Evolutionary conservation across 257 asterid species (phyloP).

Genomic region (Paraleonurus japonicus): DNA sequence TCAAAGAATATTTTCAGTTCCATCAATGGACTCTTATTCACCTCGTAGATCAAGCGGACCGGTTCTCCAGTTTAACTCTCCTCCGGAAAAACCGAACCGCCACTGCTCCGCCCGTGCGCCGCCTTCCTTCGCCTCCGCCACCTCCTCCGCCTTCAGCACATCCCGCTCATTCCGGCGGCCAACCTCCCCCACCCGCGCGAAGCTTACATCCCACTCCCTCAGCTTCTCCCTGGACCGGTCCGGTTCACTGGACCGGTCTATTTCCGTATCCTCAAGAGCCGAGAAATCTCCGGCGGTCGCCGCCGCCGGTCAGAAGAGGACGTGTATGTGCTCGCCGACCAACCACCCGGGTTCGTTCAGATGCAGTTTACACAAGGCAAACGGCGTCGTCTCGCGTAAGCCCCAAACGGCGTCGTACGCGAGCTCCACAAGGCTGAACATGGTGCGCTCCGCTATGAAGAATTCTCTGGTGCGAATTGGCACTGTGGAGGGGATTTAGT

Average conservation of each 20-base stretch:
- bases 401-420: constrained; percentile 36
- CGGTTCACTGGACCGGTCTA: constrained; percentile 39
- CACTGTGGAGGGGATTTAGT: constrained; percentile 50
- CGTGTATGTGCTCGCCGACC: constrained; percentile 69
- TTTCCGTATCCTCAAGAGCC: constrained; percentile 28
- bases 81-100: constrained; percentile 29
- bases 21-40: constrained; percentile 37
- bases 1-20: not conserved
- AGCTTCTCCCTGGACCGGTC: constrained; percentile 39
- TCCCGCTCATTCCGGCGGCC: constrained; percentile 32
- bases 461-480: constrained; percentile 49
- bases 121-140: constrained; percentile 45
- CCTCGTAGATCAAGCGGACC: constrained; percentile 54
- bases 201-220: constrained; percentile 25
- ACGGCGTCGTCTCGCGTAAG: not conserved
- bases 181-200: constrained; percentile 39
- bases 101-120: constrained; percentile 15
- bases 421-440: constrained; percentile 36
- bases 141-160: constrained; percentile 40
- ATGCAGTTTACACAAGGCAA: constrained; percentile 52
- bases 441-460: constrained; percentile 52
- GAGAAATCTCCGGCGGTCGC: constrained; percentile 20
- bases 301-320: constrained; percentile 41
- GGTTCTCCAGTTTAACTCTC: constrained; percentile 39
- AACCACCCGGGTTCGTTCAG: constrained; percentile 75